Percentiles rank a stretch among this genome's conserved stretches.
These are phyloP conservation scores for Diaporthe amygdali DNA, from an alignment of 2,329 filamentous ascomycete species.

Conservation along the genomic window DNA sequence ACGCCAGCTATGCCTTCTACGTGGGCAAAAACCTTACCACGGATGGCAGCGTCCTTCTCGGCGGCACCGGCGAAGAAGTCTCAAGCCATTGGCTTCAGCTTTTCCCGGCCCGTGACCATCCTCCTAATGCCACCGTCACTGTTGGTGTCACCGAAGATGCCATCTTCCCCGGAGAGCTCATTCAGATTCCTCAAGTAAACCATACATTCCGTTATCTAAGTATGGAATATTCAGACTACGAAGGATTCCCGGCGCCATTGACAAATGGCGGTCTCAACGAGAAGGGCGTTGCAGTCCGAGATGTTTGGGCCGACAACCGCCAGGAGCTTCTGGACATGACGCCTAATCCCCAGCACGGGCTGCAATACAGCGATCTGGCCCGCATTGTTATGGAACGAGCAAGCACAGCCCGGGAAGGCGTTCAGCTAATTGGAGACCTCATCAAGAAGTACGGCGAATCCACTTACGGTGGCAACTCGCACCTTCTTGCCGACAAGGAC, in stretches of 20 bases:
- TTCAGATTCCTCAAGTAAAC: neutral
- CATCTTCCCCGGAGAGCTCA: neutral
- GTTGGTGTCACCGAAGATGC: neutral
- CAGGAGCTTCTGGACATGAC: neutral
- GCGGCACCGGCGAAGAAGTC: constrained; percentile 1
- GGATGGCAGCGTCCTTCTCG: constrained; percentile 2
- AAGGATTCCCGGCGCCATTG: constrained; percentile 4
- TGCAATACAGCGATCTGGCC: constrained; percentile 6
- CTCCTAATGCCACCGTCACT: constrained; percentile 3
- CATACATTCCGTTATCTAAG: constrained; percentile 4
- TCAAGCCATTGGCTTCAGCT: constrained; percentile 7
- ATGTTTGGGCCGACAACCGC: constrained; percentile 9
- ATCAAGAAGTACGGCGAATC: neutral
- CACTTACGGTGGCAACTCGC: neutral
- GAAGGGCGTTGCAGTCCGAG: neutral
- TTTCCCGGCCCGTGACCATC: neutral
- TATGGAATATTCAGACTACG: constrained; percentile 11
- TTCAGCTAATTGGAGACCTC: constrained; percentile 1
- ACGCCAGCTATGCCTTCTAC: constrained; percentile 2
- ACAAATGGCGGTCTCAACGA: constrained; percentile 5
- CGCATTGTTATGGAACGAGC: constrained; percentile 11
- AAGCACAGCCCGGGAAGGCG: neutral
- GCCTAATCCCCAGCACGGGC: neutral
- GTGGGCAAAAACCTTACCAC: neutral
- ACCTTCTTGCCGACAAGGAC: constrained; percentile 1